Evolutionary conservation across 75 land plant genomes (phyloP).

Genomic region (Sequoiadendron giganteum): DNA sequence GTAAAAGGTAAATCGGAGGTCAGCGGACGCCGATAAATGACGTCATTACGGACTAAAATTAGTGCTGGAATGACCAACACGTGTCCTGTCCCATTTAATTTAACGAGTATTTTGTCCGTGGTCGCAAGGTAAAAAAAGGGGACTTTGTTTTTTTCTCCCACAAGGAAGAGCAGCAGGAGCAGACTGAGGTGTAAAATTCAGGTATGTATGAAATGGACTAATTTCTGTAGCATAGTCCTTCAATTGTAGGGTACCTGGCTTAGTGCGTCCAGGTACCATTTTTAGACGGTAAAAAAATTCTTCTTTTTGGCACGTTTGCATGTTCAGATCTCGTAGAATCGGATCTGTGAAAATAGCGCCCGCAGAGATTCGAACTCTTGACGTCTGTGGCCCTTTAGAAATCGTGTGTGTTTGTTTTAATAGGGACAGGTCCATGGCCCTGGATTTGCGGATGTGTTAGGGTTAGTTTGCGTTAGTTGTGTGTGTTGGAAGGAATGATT

Average conservation of each 20-base stretch:
- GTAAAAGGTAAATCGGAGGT: conserved; percentile 1
- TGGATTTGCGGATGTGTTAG: neutral
- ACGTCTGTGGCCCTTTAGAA: neutral
- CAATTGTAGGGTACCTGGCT: neutral
- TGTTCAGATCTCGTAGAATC: neutral
- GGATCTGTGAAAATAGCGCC: neutral
- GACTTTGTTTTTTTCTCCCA: neutral
- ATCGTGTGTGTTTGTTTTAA: neutral
- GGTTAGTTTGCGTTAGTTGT: neutral
- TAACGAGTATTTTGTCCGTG: neutral
- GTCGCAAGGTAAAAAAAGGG: neutral
- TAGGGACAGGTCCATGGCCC: neutral
- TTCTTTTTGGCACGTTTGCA: neutral
- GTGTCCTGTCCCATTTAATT: neutral
- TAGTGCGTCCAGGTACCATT: neutral
- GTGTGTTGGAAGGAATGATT: neutral
- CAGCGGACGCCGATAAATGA: conserved; percentile 4
- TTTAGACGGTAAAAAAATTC: neutral
- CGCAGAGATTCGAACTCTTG: neutral
- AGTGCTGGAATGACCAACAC: neutral
- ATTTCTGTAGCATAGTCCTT: neutral
- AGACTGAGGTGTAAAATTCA: neutral
- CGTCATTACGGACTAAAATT: neutral
- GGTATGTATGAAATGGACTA: neutral
- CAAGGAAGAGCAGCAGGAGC: neutral